These are phyloP conservation scores for Carex scoparia DNA, from an alignment of 176 grass and related monocot species.

Conservation along the genomic window DNA sequence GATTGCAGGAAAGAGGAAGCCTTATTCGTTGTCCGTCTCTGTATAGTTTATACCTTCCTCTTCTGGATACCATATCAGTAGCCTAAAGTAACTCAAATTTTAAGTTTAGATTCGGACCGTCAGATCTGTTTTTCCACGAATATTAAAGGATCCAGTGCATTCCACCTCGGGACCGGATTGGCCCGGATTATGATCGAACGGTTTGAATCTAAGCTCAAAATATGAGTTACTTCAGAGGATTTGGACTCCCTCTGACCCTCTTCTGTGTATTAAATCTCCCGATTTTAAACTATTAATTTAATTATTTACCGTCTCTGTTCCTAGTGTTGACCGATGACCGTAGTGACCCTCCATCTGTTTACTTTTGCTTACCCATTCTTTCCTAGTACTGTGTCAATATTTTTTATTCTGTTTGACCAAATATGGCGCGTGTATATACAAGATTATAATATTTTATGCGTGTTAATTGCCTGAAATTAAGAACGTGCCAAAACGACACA, in stretches of 20 bases:
- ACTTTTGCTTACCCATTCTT: background rate
- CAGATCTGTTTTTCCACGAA: too few species aligned
- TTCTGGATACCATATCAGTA: too few species aligned
- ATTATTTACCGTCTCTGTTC: background rate
- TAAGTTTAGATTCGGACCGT: too few species aligned
- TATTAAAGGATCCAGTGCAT: too few species aligned
- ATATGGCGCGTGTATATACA: background rate
- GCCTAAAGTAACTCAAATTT: too few species aligned
- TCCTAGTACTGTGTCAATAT: background rate
- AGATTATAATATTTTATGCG: background rate
- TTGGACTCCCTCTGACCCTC: background rate
- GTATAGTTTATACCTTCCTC: background rate
- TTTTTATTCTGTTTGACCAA: background rate
- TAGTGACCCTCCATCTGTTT: background rate
- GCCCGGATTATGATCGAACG: too few species aligned
- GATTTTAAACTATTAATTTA: background rate
- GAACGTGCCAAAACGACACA: too few species aligned
- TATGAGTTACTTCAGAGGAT: too few species aligned
- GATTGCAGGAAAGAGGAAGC: background rate
- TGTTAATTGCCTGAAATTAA: too few species aligned
- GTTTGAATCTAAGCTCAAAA: too few species aligned
- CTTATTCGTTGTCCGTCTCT: too few species aligned
- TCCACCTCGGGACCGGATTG: too few species aligned
- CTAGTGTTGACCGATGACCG: background rate
- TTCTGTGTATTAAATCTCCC: background rate